These are phyloP conservation scores for Nemania serpens DNA, from an alignment of 2,329 filamentous ascomycete species.

Conservation along the genomic window DNA sequence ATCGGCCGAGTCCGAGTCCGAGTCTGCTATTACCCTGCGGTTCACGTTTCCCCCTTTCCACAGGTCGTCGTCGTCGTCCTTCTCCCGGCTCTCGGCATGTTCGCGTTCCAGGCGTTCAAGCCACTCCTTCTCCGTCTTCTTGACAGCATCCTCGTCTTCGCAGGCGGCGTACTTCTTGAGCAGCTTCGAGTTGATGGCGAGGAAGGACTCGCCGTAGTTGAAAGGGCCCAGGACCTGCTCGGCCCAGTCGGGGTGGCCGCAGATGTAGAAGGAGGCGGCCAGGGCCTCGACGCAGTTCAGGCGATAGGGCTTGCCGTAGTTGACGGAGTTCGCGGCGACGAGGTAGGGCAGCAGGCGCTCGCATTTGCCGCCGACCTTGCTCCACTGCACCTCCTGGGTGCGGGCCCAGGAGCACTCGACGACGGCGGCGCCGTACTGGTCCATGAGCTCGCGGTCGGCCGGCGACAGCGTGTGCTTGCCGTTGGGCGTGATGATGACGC, in stretches of 20 bases:
- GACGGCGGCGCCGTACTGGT: slow-evolving; percentile 89
- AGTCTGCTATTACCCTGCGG: slow-evolving; percentile 58
- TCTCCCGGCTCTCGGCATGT: slow-evolving; percentile 77
- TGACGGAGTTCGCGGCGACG: slow-evolving; percentile 94
- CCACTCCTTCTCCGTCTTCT: slow-evolving; percentile 85
- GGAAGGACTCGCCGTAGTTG: slow-evolving; percentile 83
- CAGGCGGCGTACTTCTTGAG: slow-evolving; percentile 86
- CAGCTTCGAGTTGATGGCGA: slow-evolving; percentile 86
- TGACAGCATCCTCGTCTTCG: slow-evolving; percentile 78
- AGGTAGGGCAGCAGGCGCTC: slow-evolving; percentile 91
- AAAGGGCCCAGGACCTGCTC: slow-evolving; percentile 82
- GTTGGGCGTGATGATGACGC: slow-evolving; percentile 94
- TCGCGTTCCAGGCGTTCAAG: slow-evolving; percentile 87
- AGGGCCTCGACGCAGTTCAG: slow-evolving; percentile 96
- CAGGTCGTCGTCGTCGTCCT: slow-evolving; percentile 70
- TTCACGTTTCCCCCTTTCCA: slow-evolving; percentile 95
- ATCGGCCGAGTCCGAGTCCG: slow-evolving; percentile 52
- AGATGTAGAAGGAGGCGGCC: slow-evolving; percentile 91
- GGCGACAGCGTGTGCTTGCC: slow-evolving; percentile 84
- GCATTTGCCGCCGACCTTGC: slow-evolving; percentile 89
- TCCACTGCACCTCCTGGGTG: slow-evolving; percentile 88
- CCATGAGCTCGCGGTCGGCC: slow-evolving; percentile 79
- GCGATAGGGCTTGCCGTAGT: slow-evolving; percentile 94
- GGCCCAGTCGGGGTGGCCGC: slow-evolving; percentile 89
- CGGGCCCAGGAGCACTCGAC: slow-evolving; percentile 98